Conservation (phyloP, 1,284 basidiomycete genomes). For the Rhizoctonia solani region DNA sequence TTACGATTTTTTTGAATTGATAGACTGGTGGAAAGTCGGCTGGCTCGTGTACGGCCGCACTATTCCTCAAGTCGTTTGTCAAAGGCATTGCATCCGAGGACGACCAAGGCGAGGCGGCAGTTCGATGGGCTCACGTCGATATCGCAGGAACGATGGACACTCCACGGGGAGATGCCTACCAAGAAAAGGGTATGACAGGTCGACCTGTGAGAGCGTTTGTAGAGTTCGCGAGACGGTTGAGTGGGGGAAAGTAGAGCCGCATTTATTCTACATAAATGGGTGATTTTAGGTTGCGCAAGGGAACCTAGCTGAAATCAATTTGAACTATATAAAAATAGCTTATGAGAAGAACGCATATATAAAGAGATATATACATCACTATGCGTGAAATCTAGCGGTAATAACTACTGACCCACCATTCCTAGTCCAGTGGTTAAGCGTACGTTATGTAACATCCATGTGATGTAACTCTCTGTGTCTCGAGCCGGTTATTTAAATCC, state of each 20-base stretch:
- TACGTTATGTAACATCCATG: too few species aligned
- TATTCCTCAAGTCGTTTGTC: constrained; percentile 83
- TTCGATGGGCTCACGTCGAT: constrained; percentile 83
- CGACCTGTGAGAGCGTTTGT: constrained; percentile 56
- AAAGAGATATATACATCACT: too few species aligned
- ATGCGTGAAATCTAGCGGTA: too few species aligned
- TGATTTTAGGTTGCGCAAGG: too few species aligned
- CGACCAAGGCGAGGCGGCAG: constrained; percentile 53
- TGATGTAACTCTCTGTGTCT: too few species aligned
- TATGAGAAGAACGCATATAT: too few species aligned
- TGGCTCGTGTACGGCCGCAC: constrained; percentile 80
- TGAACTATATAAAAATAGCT: too few species aligned
- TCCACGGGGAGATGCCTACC: constrained; percentile 62
- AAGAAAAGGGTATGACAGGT: constrained; percentile 79
- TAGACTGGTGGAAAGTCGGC: constrained; percentile 74
- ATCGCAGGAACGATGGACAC: constrained; percentile 85
- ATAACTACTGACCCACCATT: too few species aligned
- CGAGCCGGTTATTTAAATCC: too few species aligned
- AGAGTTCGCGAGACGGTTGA: constrained; percentile 47
- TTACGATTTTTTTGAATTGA: constrained; percentile 19
- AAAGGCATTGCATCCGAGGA: constrained; percentile 64
- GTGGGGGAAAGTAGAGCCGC: constrained; percentile 30
- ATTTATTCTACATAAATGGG: too few species aligned
- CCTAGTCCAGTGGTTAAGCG: too few species aligned
- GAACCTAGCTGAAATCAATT: too few species aligned